Conservation (phyloP, 148 eudicot species). For the Talinum fruticosum region DNA sequence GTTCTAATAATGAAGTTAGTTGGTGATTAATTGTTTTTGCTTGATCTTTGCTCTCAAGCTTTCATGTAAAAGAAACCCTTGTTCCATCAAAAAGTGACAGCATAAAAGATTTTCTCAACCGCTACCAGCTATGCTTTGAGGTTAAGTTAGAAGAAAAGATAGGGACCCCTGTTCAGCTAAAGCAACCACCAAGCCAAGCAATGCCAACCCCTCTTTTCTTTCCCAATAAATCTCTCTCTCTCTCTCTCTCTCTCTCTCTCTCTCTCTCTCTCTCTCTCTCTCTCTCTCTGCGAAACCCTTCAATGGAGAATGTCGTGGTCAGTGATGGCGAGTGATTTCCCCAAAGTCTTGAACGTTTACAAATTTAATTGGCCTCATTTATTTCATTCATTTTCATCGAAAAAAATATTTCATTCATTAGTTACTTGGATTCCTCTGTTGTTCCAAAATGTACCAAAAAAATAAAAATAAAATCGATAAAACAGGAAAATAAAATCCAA, state of each 20-base stretch:
- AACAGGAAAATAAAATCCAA: slow-evolving; percentile 12
- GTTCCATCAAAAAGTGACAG: slow-evolving; percentile 32
- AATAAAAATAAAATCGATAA: slow-evolving; percentile 5
- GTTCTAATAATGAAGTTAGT: slow-evolving; percentile 47
- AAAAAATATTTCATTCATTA: background rate
- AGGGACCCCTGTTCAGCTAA: slow-evolving; percentile 18
- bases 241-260: background rate
- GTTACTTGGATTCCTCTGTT: slow-evolving; percentile 10
- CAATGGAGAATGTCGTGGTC: slow-evolving; percentile 3
- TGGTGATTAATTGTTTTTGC: slow-evolving; percentile 44
- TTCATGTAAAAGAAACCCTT: slow-evolving; percentile 26
- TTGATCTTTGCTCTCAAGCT: slow-evolving; percentile 49
- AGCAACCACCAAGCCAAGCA: slow-evolving; percentile 27
- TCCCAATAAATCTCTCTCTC: too few species aligned
- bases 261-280: background rate
- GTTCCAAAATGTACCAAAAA: background rate
- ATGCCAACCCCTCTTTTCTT: background rate
- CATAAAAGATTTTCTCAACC: slow-evolving; percentile 21
- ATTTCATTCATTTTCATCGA: slow-evolving; percentile 7
- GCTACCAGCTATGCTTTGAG: slow-evolving; percentile 33
- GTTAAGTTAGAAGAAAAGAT: slow-evolving; percentile 22
- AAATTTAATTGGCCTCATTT: background rate
- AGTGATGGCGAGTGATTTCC: slow-evolving; percentile 3
- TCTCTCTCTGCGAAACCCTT: slow-evolving; percentile 10
- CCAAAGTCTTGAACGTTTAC: background rate